A percentile compares a stretch with the other conserved stretches of the same genome.
Evolutionary conservation across 805 yeast species (phyloP).

Genomic region (Cyberlindnera petersonii): DNA sequence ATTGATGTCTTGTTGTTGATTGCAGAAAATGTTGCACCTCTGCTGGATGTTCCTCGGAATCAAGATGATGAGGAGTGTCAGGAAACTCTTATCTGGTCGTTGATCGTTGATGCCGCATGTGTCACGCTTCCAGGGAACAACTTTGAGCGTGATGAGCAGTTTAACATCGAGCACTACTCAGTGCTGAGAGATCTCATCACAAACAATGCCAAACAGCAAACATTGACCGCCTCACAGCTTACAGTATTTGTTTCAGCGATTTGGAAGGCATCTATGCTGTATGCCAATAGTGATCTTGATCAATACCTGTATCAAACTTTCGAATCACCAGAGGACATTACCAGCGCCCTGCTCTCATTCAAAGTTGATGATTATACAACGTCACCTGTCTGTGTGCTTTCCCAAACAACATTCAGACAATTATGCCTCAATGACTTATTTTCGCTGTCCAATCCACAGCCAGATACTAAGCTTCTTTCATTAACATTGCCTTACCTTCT

Average conservation of each 20-base stretch:
- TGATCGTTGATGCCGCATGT: slow-evolving; percentile 39
- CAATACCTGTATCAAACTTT: slow-evolving; percentile 29
- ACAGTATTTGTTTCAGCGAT: slow-evolving; percentile 44
- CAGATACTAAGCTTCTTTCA: slow-evolving; percentile 19
- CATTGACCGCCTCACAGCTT: slow-evolving; percentile 32
- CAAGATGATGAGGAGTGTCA: slow-evolving; percentile 8
- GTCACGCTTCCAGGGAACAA: slow-evolving; percentile 36
- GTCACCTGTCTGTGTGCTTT: slow-evolving; percentile 38
- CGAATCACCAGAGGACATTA: slow-evolving; percentile 33
- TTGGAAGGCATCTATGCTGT: slow-evolving; percentile 58
- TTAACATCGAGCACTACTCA: slow-evolving; percentile 43
- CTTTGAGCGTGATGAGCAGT: slow-evolving; percentile 36
- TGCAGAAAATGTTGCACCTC: slow-evolving; percentile 27
- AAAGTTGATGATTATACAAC: slow-evolving; percentile 54
- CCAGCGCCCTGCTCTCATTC: slow-evolving; percentile 36
- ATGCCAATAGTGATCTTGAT: slow-evolving; percentile 55
- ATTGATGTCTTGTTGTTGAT: slow-evolving; percentile 38
- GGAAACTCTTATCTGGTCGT: slow-evolving; percentile 33
- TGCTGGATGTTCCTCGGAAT: slow-evolving; percentile 11
- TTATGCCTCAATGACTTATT: slow-evolving; percentile 54
- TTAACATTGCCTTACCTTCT: slow-evolving; percentile 45
- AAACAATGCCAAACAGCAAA: slow-evolving; percentile 33
- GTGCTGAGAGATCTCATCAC: slow-evolving; percentile 40
- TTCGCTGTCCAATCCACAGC: slow-evolving; percentile 32
- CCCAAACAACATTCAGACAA: slow-evolving; percentile 47